Evolutionary conservation across 441 rosid species (phyloP).

Genomic region (Aleurites moluccanus): DNA sequence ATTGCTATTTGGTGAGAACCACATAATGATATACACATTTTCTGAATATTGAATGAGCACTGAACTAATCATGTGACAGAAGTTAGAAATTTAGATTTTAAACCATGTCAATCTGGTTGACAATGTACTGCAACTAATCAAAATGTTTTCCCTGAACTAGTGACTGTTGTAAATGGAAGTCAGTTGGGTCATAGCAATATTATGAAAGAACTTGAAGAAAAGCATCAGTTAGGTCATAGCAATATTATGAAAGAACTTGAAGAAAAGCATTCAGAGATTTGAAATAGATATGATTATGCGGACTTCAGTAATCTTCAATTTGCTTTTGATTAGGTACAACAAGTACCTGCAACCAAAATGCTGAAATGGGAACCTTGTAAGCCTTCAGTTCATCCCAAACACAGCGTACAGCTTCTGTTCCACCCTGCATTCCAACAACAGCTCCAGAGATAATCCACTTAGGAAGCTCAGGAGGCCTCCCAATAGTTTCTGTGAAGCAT

Average conservation of each 20-base stretch:
- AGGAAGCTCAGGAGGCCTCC: constrained; percentile 74
- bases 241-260: neutral
- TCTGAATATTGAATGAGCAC: neutral
- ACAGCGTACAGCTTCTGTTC: constrained; percentile 50
- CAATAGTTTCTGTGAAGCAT: constrained; percentile 51
- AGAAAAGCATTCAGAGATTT: constrained; percentile 1
- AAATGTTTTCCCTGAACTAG: neutral
- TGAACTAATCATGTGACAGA: neutral
- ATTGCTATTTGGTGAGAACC: constrained; percentile 11
- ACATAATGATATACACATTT: neutral
- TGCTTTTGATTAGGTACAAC: neutral
- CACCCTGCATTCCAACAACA: constrained; percentile 78
- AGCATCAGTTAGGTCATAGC: too few relatives aligned
- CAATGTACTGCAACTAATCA: neutral
- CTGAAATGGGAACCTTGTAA: constrained; percentile 56
- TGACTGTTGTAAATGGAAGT: neutral
- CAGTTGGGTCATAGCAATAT: too few relatives aligned
- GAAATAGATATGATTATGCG: constrained; percentile 7
- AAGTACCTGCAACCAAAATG: constrained; percentile 78
- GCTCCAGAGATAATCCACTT: constrained; percentile 73
- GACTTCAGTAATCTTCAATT: neutral
- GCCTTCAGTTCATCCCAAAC: constrained; percentile 48
- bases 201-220: too few relatives aligned
- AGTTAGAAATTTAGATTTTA: neutral
- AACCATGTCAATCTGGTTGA: neutral